Evolutionary conservation across 2,329 filamentous ascomycete species (phyloP).

Genomic region (Epichloe glyceriae): DNA sequence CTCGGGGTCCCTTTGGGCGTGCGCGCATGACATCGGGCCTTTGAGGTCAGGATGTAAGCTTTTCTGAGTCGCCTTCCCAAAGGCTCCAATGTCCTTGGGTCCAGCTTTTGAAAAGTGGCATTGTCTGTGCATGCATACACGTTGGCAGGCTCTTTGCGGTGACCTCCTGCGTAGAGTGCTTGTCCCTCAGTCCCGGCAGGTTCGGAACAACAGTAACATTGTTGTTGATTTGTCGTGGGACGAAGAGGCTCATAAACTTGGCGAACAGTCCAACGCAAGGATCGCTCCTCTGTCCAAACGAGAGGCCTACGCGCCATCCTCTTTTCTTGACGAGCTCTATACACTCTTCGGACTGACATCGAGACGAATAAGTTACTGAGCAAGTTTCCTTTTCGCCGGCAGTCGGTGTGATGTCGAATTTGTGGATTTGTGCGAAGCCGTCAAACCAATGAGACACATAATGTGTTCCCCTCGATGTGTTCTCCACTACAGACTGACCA

Average conservation of each 20-base stretch:
- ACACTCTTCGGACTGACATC: conserved; percentile 51
- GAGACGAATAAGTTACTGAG: conserved; percentile 56
- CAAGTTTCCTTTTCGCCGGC: conserved; percentile 14
- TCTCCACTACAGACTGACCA: conserved; percentile 48
- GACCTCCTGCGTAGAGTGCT: conserved; percentile 11
- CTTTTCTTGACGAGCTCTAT: conserved; percentile 46
- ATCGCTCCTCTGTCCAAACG: conserved; percentile 60
- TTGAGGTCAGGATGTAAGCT: conserved; percentile 54
- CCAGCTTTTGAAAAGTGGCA: conserved; percentile 49
- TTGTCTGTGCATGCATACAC: conserved; percentile 22
- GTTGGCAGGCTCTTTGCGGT: conserved; percentile 18
- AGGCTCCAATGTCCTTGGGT: conserved; percentile 61
- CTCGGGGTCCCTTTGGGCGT: conserved; percentile 55
- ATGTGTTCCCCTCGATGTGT: conserved; percentile 45
- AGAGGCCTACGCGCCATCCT: conserved; percentile 42
- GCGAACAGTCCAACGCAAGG: conserved; percentile 62
- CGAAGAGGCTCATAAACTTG: conserved; percentile 55
- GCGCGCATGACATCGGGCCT: conserved; percentile 55
- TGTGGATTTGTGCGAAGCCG: conserved; percentile 57
- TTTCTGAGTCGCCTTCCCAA: conserved; percentile 45
- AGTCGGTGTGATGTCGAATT: conserved; percentile 51
- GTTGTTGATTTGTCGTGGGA: conserved; percentile 32
- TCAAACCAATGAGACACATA: conserved; percentile 70
- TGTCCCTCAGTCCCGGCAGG: conserved; percentile 40
- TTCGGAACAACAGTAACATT: conserved; percentile 53